A percentile compares a stretch with the other conserved stretches of the same genome.
Evolutionary conservation across 1,139 yeast species (phyloP).

Genomic region (Zhuliangozyma blackwelliae): DNA sequence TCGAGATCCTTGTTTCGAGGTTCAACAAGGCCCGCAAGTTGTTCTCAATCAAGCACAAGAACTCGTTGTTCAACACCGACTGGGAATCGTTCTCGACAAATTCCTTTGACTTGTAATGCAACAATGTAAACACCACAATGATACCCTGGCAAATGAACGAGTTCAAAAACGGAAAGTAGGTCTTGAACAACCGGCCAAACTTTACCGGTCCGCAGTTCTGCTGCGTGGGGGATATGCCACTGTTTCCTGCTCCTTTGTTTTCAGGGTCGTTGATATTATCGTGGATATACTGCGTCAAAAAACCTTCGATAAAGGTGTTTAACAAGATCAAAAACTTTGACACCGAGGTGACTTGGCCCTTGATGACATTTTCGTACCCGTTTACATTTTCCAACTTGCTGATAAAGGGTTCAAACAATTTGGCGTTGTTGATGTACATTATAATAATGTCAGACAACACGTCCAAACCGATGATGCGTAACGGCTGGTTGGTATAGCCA

Average conservation of each 20-base stretch:
- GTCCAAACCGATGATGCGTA: slow-evolving; percentile 30
- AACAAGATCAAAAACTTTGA: slow-evolving; percentile 33
- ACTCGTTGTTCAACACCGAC: slow-evolving; percentile 15
- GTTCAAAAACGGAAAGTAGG: slow-evolving; percentile 44
- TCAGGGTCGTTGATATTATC: slow-evolving; percentile 1
- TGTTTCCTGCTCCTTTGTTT: too few relatives aligned
- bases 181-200: slow-evolving; percentile 32
- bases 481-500: slow-evolving; percentile 19
- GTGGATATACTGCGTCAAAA: slow-evolving; percentile 6
- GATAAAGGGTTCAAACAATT: slow-evolving; percentile 50
- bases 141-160: slow-evolving; percentile 50
- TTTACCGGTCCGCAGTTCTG: slow-evolving; percentile 10
- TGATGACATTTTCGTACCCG: slow-evolving; percentile 23
- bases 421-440: slow-evolving; percentile 47
- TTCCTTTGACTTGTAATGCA: slow-evolving; percentile 39
- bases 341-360: slow-evolving; percentile 34
- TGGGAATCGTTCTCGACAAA: slow-evolving; percentile 22
- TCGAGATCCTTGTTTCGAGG: slow-evolving; percentile 22
- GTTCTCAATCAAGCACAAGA: slow-evolving; percentile 22
- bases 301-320: slow-evolving; percentile 13
- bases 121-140: slow-evolving; percentile 46
- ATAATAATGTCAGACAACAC: slow-evolving; percentile 42
- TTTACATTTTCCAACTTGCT: slow-evolving; percentile 32
- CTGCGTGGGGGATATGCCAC: too few relatives aligned
- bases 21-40: slow-evolving; percentile 20